phyloP scores from a whole-genome alignment of 129 eudicot genomes.

The Sambucus nigra region DNA sequence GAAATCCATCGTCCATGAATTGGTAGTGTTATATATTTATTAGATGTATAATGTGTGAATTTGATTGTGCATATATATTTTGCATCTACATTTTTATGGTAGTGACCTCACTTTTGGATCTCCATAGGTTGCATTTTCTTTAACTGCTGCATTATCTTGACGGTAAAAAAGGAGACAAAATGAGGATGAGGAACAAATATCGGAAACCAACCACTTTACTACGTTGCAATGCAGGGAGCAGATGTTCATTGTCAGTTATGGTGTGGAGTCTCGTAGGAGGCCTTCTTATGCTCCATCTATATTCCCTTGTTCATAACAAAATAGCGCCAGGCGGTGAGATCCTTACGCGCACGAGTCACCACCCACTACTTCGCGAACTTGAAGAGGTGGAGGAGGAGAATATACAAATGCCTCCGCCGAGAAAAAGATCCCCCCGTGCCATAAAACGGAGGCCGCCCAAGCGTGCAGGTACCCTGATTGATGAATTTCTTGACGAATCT shows the following conservation, averaged over 20 bases:
- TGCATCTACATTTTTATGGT: slow-evolving; percentile 5
- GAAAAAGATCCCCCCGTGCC: slow-evolving; percentile 94
- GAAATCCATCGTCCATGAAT: background rate
- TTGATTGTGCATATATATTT: background rate
- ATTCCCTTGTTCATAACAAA: slow-evolving; percentile 38
- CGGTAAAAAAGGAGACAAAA: slow-evolving; percentile 54
- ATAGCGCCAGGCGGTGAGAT: slow-evolving; percentile 19
- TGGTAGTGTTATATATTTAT: background rate
- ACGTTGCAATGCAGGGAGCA: slow-evolving; percentile 83
- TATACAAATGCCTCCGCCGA: slow-evolving; percentile 81
- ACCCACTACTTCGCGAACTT: slow-evolving; percentile 57
- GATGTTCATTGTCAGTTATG: slow-evolving; percentile 43
- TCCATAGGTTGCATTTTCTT: slow-evolving; percentile 52
- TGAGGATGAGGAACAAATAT: slow-evolving; percentile 86
- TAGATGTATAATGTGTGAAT: background rate
- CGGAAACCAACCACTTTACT: slow-evolving; percentile 79
- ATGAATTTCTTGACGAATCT: slow-evolving; percentile 86
- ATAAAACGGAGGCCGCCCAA: slow-evolving; percentile 61
- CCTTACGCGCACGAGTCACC: slow-evolving; percentile 21
- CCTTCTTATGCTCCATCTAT: slow-evolving; percentile 54
- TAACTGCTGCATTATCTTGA: slow-evolving; percentile 52
- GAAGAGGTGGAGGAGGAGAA: slow-evolving; percentile 80
- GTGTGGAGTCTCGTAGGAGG: slow-evolving; percentile 64
- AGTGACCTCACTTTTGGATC: slow-evolving; percentile 33
- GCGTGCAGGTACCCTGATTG: slow-evolving; percentile 53